Base-by-base conservation (phyloP, 83 land plant genomes). In the Picea mariana region DNA sequence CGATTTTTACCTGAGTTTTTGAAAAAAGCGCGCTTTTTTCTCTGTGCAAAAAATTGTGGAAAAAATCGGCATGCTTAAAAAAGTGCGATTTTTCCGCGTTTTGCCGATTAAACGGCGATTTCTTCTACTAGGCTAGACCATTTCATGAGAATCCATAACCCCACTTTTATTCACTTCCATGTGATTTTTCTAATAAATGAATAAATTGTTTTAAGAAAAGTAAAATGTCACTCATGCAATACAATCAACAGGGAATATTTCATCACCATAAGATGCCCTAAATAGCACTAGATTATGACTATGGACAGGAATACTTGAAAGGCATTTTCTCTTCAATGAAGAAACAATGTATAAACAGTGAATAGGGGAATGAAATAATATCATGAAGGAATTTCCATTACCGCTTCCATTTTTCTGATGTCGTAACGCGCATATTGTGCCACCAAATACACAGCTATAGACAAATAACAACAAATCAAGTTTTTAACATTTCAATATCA, bases 381-480 rank as follows among this genome's bases (percentile, higher is more conserved):
- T 58, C 20, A 61, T 16, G 34, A 15, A 82, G 58, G 55, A 69
- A 79, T 12, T 63, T 15, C 13, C 58, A 80, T 86, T 85, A 91
- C 93, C 86, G 83, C 89, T n/a, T 91, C 88, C 86, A 87, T 85
- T 75, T 20, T 89, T 80, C 82, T 83, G 34, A 87, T 91, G 77
- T 91, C 91, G 71, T 82, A 77, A 18, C 93, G 86, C 42, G 93
- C 91, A 84, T 91, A 91, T 73, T 87, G 87, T 69, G 93, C 93
- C 26, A 91, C 89, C 89, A 91, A 81, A 81, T 82, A 91, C 12
- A 91, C 93, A 73, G 93, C 93, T 89, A 87, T 78, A 38, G 34
- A 59, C 47, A 79, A 47, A 81, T 38, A 62, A 78, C 44, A 67
- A 76, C 60, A 59, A 24, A 76, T 21, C 44, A 40, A 58, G n/a